Base-by-base conservation (phyloP, 2,329 filamentous ascomycete genomes). In the Paracorniculantispora psalliotae region DNA sequence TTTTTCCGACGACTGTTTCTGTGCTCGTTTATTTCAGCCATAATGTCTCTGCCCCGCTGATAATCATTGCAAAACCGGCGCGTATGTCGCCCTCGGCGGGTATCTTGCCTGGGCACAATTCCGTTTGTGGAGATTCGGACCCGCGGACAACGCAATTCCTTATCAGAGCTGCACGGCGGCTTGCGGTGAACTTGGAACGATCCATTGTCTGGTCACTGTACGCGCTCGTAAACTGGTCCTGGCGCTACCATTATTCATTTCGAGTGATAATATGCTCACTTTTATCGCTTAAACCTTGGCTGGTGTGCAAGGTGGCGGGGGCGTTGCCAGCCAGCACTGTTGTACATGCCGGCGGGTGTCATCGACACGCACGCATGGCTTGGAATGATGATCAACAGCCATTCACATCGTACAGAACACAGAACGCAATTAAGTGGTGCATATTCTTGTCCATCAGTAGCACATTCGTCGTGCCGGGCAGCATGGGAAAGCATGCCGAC, bases 41-140 rank as follows among this genome's bases (percentile, higher is more conserved):
- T 2, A 25, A 23, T 15, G 9, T 48, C n/a, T 46, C 46, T 25
- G 54, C 46, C 46, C 54, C 46, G 54, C 54, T 50, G 17, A 21
- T 19, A 21, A 10, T 5, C 8, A 15, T 4, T 52, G 15, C 9
- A n/a, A 49, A 23, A 39, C 26, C 30, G 55, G 56, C 56, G 47
- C 47, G 48, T 58, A 52, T 46, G 47, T 57, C 37, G 46, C 43
- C 17, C 28, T 47, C 21, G 54, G 54, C 54, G 54, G 55, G 47
- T 57, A 57, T 51, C 17, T 17, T 33, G 19, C 43, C 30, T 48
- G 30, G 21, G 25, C 19, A 41, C 12, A 48, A 35, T 19, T 17
- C 2, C 46, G 46, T 37, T 28, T 44, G 47, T 46, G 56, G 56
- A 58, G 56, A 51, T 58, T 33, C 30, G 35, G 47, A 35, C 56